These are phyloP conservation scores for Zarea fungicola DNA, from an alignment of 2,329 filamentous ascomycete genomes.

Conservation along the genomic window DNA sequence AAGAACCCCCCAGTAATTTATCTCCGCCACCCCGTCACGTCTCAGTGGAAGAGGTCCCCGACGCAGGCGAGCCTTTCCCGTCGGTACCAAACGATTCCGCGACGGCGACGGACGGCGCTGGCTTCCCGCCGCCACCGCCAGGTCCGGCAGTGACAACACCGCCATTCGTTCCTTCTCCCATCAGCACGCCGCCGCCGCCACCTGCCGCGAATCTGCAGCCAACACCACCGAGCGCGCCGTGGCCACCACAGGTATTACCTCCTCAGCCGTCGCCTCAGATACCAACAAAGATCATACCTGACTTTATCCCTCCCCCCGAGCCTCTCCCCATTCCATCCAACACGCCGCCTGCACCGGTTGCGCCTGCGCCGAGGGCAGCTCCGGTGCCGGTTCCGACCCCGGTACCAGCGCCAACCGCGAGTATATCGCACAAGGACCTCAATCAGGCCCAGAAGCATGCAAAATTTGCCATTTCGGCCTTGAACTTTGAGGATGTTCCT, in stretches of 20 bases:
- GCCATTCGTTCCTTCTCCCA: slow-evolving; percentile 14
- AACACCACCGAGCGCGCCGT: background rate
- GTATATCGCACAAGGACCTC: slow-evolving; percentile 51
- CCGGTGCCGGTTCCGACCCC: slow-evolving; percentile 11
- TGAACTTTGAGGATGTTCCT: slow-evolving; percentile 92
- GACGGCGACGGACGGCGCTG: slow-evolving; percentile 21
- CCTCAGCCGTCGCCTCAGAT: slow-evolving; percentile 25
- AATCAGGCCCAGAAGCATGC: slow-evolving; percentile 88
- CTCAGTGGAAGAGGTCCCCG: slow-evolving; percentile 50
- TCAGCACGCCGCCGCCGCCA: background rate
- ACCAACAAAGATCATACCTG: slow-evolving; percentile 21
- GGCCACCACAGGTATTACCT: slow-evolving; percentile 20
- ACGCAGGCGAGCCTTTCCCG: slow-evolving; percentile 32
- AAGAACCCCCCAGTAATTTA: slow-evolving; percentile 36
- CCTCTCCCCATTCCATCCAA: slow-evolving; percentile 16
- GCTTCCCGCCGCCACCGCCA: slow-evolving; percentile 21
- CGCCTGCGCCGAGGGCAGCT: slow-evolving; percentile 16
- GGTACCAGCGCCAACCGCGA: slow-evolving; percentile 12
- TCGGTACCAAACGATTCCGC: slow-evolving; percentile 12
- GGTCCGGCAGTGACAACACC: slow-evolving; percentile 15
- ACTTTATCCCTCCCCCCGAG: slow-evolving; percentile 20
- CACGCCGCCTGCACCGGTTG: slow-evolving; percentile 18
- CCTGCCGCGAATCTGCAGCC: background rate
- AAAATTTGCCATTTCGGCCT: slow-evolving; percentile 90
- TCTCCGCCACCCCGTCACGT: slow-evolving; percentile 35